phyloP scores from a whole-genome alignment of 306 rosid species.

The Rosa persica region DNA sequence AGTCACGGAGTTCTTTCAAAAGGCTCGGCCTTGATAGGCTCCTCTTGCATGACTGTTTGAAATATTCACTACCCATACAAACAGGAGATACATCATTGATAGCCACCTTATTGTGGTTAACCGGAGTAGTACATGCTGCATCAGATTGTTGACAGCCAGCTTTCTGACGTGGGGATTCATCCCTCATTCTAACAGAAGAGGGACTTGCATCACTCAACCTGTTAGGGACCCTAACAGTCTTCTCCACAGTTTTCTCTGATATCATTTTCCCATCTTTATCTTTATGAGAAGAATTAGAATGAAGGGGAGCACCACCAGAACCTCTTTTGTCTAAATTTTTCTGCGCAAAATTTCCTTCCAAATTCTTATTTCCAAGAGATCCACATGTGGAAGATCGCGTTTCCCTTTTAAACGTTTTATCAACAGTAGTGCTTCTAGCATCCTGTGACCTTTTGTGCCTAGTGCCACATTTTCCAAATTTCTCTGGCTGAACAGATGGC shows the following conservation, averaged over 20 bases:
- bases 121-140: constrained; percentile 54
- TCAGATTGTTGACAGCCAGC: constrained; percentile 37
- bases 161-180: constrained; percentile 48
- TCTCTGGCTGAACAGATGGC: constrained; percentile 31
- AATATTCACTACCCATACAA: constrained; percentile 81
- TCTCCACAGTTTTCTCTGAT: not conserved
- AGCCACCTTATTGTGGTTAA: constrained; percentile 47
- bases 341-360: constrained; percentile 18
- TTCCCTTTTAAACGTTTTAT: constrained; percentile 30
- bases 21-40: constrained; percentile 40
- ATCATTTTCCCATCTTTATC: constrained; percentile 26
- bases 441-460: constrained; percentile 34
- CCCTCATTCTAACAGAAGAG: constrained; percentile 18
- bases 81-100: constrained; percentile 63
- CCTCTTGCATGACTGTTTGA: constrained; percentile 51
- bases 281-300: constrained; percentile 12
- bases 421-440: constrained; percentile 19
- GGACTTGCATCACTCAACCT: constrained; percentile 25
- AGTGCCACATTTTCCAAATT: constrained; percentile 30
- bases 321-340: constrained; percentile 12
- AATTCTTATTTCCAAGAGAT: constrained; percentile 28
- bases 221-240: constrained; percentile 6
- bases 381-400: constrained; percentile 18
- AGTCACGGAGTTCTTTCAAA: constrained; percentile 62
- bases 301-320: constrained; percentile 22